phyloP scores from a whole-genome alignment of 2,329 filamentous ascomycete genomes.

The Sporothrix brasiliensis region DNA sequence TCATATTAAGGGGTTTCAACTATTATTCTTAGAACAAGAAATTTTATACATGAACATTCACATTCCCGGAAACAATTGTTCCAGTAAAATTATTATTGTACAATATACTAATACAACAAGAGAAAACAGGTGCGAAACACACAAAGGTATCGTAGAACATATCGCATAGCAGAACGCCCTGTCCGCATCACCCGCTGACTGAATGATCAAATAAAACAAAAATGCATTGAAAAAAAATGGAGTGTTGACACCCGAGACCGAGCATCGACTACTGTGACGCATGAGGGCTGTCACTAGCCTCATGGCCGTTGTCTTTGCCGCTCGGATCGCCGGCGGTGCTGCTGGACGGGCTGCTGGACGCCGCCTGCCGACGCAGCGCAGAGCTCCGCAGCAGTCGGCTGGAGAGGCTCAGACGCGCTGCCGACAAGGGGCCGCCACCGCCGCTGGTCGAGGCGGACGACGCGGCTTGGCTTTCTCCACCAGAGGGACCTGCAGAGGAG shows the following conservation, averaged over 20 bases:
- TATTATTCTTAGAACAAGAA: no score
- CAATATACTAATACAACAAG: slow-evolving; percentile 3
- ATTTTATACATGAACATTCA: no score
- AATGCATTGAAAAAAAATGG: not conserved
- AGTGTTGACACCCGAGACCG: no score
- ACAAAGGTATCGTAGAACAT: slow-evolving; percentile 21
- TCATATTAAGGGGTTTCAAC: no score
- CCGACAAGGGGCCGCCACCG: slow-evolving; percentile 42
- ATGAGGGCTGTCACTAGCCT: slow-evolving; percentile 6
- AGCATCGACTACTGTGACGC: not conserved
- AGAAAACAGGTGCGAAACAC: not conserved
- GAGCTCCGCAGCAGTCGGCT: slow-evolving; percentile 46
- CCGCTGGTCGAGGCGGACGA: not conserved
- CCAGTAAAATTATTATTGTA: not conserved
- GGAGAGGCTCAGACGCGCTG: slow-evolving; percentile 55
- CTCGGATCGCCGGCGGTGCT: not conserved
- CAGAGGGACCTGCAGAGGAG: not conserved
- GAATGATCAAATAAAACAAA: not conserved
- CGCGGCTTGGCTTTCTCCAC: slow-evolving; percentile 4
- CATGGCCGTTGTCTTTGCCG: not conserved
- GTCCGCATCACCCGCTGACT: not conserved
- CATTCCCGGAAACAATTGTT: no score
- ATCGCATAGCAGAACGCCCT: not conserved
- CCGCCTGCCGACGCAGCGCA: slow-evolving; percentile 19
- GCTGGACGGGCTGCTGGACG: not conserved